These are phyloP conservation scores for Globisporangium alternatum DNA, from an alignment of 352 stramenopile species.

Conservation along the genomic window DNA sequence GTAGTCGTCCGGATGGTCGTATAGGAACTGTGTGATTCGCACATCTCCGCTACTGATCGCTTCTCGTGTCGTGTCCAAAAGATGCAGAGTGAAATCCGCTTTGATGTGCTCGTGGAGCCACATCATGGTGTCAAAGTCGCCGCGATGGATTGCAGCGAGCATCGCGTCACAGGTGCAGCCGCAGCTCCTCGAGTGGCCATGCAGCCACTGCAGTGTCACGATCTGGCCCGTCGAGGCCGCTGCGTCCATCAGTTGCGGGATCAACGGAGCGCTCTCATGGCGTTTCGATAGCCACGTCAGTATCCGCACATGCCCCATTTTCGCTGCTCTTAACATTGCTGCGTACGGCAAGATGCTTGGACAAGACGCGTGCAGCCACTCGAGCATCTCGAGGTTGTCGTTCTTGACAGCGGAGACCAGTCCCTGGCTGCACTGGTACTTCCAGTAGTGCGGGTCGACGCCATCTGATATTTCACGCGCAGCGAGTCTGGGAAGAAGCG, in stretches of 20 bases:
- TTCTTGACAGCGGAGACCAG: not conserved
- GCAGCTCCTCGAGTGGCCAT: not conserved
- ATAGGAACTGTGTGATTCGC: not conserved
- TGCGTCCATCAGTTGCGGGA: not conserved
- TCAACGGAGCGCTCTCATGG: not conserved
- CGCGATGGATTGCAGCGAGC: not conserved
- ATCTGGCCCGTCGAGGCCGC: not conserved
- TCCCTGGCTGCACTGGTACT: not conserved
- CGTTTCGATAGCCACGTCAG: not conserved
- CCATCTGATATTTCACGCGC: not conserved
- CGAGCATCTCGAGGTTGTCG: not conserved
- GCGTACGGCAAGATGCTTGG: not conserved
- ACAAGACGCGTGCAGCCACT: not conserved
- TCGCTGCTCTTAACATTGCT: not conserved
- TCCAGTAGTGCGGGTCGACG: not conserved
- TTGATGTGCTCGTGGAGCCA: not conserved
- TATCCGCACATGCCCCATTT: not conserved
- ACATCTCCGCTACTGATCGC: not conserved
- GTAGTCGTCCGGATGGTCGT: not conserved
- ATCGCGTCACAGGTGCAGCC: not conserved
- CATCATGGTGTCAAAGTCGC: not conserved
- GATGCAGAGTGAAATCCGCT: not conserved
- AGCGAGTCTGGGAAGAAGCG: not conserved
- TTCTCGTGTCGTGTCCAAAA: not conserved
- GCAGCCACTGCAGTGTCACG: not conserved